These are phyloP conservation scores for Pleurotus eryngii DNA, from an alignment of 768 basidiomycete genomes.

Conservation along the genomic window DNA sequence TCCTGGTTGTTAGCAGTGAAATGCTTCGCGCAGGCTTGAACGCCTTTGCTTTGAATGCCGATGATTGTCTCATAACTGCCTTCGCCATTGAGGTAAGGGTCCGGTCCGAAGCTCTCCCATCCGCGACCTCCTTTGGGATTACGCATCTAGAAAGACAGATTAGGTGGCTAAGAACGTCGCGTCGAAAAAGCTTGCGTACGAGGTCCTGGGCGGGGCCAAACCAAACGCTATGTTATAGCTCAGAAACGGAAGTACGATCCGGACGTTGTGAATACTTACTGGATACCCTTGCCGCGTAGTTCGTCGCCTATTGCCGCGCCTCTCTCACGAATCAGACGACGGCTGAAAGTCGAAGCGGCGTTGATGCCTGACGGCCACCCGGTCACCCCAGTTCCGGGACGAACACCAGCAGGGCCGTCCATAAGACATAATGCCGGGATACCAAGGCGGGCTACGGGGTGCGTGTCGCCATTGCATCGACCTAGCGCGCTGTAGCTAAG, in stretches of 20 bases:
- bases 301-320: conserved; percentile 65
- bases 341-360: conserved; percentile 53
- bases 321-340: conserved; percentile 58
- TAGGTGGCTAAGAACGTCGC: not conserved
- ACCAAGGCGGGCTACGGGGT: not conserved
- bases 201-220: conserved; percentile 3
- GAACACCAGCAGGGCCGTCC: conserved; percentile 6
- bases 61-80: conserved; percentile 50
- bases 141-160: not conserved
- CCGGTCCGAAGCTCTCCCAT: conserved; percentile 39
- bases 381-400: conserved; percentile 3
- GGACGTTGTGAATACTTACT: conserved; percentile 15
- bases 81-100: conserved; percentile 52
- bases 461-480: conserved; percentile 3
- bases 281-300: conserved; percentile 62
- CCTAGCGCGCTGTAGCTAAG: not conserved
- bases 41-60: conserved; percentile 48
- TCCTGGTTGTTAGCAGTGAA: conserved; percentile 13
- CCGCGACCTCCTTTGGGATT: conserved; percentile 3
- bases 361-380: conserved; percentile 29
- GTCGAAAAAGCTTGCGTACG: not conserved
- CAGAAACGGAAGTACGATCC: not conserved
- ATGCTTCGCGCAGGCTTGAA: conserved; percentile 34
- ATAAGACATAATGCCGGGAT: conserved; percentile 3
- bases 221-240: not conserved